phyloP scores from a whole-genome alignment of 495 filamentous ascomycete genomes.

The Cairneyella variabilis region DNA sequence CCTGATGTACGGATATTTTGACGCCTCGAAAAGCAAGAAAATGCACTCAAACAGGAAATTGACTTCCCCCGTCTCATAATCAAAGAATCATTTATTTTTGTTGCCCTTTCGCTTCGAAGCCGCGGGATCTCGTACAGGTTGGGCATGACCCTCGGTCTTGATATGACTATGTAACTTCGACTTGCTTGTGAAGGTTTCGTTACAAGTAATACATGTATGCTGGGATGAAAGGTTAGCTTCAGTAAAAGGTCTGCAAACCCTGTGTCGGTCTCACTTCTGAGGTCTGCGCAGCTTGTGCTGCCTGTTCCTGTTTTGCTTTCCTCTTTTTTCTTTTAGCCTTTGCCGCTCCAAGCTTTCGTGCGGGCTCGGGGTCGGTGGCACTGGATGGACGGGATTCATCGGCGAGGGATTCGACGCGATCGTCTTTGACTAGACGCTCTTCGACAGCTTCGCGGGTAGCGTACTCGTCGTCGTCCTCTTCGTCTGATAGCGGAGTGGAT shows the following conservation, averaged over 20 bases:
- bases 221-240: slow-evolving; percentile 18
- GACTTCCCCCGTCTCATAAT: no score
- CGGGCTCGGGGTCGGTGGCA: slow-evolving; percentile 23
- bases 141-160: slow-evolving; percentile 39
- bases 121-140: no score
- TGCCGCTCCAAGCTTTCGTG: slow-evolving; percentile 64
- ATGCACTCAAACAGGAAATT: no score
- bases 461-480: slow-evolving; percentile 39
- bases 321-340: slow-evolving; percentile 84
- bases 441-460: slow-evolving; percentile 42
- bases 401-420: neutral
- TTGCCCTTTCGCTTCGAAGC: neutral
- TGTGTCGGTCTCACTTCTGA: slow-evolving; percentile 3
- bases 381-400: neutral
- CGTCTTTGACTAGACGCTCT: slow-evolving; percentile 10
- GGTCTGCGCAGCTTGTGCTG: slow-evolving; percentile 29
- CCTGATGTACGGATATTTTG: no score
- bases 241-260: neutral
- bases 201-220: slow-evolving; percentile 58
- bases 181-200: slow-evolving; percentile 58
- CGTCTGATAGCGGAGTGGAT: no score
- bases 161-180: slow-evolving; percentile 74
- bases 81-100: no score
- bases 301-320: slow-evolving; percentile 56
- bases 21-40: no score